Evolutionary conservation across 768 basidiomycete genomes (phyloP).

Genomic region (Myochromella boudieri): DNA sequence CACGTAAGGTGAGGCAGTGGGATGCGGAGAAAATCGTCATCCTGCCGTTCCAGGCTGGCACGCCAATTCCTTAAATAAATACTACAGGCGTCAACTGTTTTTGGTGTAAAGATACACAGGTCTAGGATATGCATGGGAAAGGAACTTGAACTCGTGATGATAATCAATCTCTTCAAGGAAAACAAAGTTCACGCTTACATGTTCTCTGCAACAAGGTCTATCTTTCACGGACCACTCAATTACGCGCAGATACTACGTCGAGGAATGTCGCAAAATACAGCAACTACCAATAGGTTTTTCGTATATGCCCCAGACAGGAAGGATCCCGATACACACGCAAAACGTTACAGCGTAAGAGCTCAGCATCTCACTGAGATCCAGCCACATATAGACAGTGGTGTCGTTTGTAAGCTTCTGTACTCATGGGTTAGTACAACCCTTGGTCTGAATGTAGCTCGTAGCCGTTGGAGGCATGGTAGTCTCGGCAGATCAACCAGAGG

Average conservation of each 20-base stretch:
- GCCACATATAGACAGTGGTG: conserved; percentile 35
- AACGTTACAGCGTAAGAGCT: conserved; percentile 45
- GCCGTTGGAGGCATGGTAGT: conserved; percentile 51
- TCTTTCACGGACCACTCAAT: background rate
- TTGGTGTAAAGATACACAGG: background rate
- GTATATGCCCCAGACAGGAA: conserved; percentile 57
- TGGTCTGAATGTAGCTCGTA: conserved; percentile 18
- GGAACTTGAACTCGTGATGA: background rate
- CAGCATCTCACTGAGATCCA: conserved; percentile 42
- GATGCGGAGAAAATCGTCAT: conserved; percentile 54
- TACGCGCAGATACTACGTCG: background rate
- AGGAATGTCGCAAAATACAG: conserved; percentile 6
- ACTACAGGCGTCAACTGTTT: background rate
- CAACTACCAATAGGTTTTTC: conserved; percentile 35
- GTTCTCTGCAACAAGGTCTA: conserved; percentile 4
- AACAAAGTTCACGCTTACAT: background rate
- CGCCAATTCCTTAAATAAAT: conserved; percentile 22
- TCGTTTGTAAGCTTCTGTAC: conserved; percentile 36
- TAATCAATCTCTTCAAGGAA: background rate
- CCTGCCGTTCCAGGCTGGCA: conserved; percentile 42
- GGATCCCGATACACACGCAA: conserved; percentile 39
- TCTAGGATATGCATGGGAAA: background rate
- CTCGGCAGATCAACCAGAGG: conserved; percentile 41
- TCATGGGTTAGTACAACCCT: background rate
- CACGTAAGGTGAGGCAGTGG: conserved; percentile 40